Evolutionary conservation across 305 asterid species (phyloP).

Genomic region (Solanum chacoense): DNA sequence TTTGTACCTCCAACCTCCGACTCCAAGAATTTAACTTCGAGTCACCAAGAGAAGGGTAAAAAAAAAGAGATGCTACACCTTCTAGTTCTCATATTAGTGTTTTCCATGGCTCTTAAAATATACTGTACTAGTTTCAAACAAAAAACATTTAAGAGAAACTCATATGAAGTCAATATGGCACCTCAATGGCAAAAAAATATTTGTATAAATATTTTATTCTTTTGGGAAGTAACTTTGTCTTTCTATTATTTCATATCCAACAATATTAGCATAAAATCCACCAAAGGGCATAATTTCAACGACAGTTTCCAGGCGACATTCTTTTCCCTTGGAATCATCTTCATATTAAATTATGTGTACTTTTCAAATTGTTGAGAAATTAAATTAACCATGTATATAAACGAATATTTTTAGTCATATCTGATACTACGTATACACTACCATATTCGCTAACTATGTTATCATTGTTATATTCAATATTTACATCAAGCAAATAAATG

Average conservation of each 20-base stretch:
- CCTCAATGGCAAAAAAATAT: not conserved
- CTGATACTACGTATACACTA: not conserved
- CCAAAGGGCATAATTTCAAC: not conserved
- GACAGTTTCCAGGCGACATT: not conserved
- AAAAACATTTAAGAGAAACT: not conserved
- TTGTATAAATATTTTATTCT: not conserved
- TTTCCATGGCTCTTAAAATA: not conserved
- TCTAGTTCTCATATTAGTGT: not conserved
- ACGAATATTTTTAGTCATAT: not conserved
- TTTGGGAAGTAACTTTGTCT: not conserved
- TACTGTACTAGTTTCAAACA: not conserved
- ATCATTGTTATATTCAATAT: not conserved
- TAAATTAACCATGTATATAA: not conserved
- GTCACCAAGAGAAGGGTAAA: too few species aligned
- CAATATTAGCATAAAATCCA: not conserved
- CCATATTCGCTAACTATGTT: rapidly evolving
- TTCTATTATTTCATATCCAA: not conserved
- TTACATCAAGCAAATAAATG: not conserved
- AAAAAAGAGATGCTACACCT: not conserved
- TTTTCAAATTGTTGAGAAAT: not conserved
- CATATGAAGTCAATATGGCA: not conserved
- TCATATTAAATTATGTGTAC: not conserved
- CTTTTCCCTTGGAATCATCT: not conserved
- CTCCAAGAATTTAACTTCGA: too few species aligned
- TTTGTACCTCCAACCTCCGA: not conserved